Percentiles rank a stretch among this genome's conserved stretches.
Conservation (phyloP, 495 filamentous ascomycete species). For the Daldinia concentrica region DNA sequence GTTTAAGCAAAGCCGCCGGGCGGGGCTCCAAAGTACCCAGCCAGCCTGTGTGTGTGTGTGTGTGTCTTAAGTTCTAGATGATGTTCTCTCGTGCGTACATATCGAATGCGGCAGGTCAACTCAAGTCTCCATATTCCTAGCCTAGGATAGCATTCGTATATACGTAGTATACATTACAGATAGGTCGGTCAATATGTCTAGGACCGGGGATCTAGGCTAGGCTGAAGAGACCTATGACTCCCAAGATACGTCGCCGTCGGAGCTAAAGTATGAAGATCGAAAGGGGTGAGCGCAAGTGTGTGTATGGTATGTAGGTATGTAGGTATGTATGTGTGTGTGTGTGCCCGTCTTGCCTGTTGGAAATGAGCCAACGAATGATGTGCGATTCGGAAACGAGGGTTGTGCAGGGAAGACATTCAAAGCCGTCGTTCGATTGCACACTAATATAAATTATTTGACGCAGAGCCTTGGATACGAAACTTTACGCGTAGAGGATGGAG, state of each 20-base stretch:
- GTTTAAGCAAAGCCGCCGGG: slow-evolving; percentile 28
- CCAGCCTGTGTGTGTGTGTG: neutral
- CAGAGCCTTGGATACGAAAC: slow-evolving; percentile 43
- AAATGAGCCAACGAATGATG: slow-evolving; percentile 44
- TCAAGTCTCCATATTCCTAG: slow-evolving; percentile 18
- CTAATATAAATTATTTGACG: slow-evolving; percentile 45
- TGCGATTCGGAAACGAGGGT: slow-evolving; percentile 43
- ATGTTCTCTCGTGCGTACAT: slow-evolving; percentile 27
- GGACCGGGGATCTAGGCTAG: slow-evolving; percentile 38
- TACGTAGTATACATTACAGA: neutral
- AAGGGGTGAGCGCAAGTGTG: slow-evolving; percentile 23
- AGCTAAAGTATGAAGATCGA: slow-evolving; percentile 39
- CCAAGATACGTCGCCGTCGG: slow-evolving; percentile 32
- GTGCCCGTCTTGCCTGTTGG: slow-evolving; percentile 36
- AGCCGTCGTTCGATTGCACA: slow-evolving; percentile 35
- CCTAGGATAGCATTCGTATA: neutral
- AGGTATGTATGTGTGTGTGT: slow-evolving; percentile 5
- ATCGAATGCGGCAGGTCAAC: slow-evolving; percentile 41
- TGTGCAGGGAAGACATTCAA: slow-evolving; percentile 38
- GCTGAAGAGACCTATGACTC: slow-evolving; percentile 36
- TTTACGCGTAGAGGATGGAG: slow-evolving; percentile 33
- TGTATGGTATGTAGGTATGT: neutral
- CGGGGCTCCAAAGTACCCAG: slow-evolving; percentile 20
- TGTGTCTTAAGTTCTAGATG: slow-evolving; percentile 19
- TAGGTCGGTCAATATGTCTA: slow-evolving; percentile 21